Percentiles rank a stretch among this genome's conserved stretches.
Evolutionary conservation across 2,329 filamentous ascomycete genomes (phyloP).

Genomic region (Lasiodiplodia gonubiensis): DNA sequence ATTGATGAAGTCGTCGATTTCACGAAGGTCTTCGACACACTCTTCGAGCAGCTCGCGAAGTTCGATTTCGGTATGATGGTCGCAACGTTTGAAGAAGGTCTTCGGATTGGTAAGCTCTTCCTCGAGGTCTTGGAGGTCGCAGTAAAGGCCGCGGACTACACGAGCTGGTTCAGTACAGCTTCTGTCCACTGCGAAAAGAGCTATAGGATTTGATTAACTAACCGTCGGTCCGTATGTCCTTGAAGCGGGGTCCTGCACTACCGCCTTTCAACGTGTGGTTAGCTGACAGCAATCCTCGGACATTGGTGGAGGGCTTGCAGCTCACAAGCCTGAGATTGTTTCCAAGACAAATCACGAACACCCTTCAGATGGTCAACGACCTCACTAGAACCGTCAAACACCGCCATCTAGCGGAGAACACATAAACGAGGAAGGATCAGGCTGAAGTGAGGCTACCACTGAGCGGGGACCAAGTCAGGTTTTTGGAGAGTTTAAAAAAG

Average conservation of each 20-base stretch:
- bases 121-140: neutral
- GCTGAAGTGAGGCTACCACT: conserved; percentile 19
- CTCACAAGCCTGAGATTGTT: conserved; percentile 6
- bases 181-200: neutral
- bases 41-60: conserved; percentile 12
- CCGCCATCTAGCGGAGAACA: conserved; percentile 6
- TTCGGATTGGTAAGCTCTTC: conserved; percentile 5
- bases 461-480: neutral
- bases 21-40: conserved; percentile 8
- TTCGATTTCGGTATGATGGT: conserved; percentile 15
- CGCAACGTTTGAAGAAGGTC: conserved; percentile 11
- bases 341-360: conserved; percentile 7
- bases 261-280: neutral
- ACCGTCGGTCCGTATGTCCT: neutral
- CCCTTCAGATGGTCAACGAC: conserved; percentile 1
- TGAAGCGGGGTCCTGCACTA: neutral
- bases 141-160: neutral
- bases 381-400: conserved; percentile 1
- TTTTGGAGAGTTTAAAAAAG: conserved; percentile 3
- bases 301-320: neutral
- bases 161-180: neutral
- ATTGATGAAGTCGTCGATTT: neutral
- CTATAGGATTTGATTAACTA: neutral
- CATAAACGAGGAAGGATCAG: neutral
- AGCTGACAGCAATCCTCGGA: neutral